These are phyloP conservation scores for Tuber magnatum DNA, from an alignment of 495 filamentous ascomycete genomes.

Conservation along the genomic window DNA sequence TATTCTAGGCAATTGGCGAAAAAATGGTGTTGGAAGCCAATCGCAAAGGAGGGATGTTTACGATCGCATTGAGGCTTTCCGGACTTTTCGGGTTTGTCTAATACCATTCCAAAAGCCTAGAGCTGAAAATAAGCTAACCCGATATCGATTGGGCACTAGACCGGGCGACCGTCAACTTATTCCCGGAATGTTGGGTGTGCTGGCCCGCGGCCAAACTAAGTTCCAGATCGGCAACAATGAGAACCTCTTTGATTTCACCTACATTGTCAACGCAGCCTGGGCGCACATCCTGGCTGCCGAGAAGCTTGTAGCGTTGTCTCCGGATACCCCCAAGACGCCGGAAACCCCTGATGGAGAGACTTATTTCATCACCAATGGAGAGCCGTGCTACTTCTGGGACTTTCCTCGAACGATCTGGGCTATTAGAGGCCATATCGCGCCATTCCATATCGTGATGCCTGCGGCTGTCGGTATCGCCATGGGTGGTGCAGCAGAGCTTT, in stretches of 20 bases:
- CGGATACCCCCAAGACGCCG: constrained; percentile 53
- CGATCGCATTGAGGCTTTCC: constrained; percentile 72
- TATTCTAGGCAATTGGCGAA: constrained; percentile 73
- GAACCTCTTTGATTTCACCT: constrained; percentile 82
- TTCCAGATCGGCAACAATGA: constrained; percentile 83
- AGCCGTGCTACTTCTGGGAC: constrained; percentile 95
- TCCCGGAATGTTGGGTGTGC: constrained; percentile 58
- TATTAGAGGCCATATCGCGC: constrained; percentile 57
- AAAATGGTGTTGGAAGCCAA: constrained; percentile 77
- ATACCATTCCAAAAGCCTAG: not conserved
- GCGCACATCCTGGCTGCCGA: constrained; percentile 65
- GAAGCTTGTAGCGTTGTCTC: constrained; percentile 58
- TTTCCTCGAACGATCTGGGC: constrained; percentile 73
- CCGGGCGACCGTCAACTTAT: constrained; percentile 60
- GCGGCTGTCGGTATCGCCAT: constrained; percentile 57
- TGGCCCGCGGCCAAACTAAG: constrained; percentile 57
- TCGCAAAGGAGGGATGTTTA: constrained; percentile 63
- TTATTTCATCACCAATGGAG: constrained; percentile 92
- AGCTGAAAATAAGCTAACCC: constrained; percentile 37
- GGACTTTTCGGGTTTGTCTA: constrained; percentile 67
- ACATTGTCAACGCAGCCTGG: constrained; percentile 70
- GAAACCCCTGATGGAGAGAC: constrained; percentile 85
- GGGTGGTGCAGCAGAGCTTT: constrained; percentile 61
- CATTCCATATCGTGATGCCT: constrained; percentile 57
- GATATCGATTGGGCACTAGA: constrained; percentile 10